Conservation (phyloP, 169 alveolate genomes). For the Plasmodium knowlesi region DNA sequence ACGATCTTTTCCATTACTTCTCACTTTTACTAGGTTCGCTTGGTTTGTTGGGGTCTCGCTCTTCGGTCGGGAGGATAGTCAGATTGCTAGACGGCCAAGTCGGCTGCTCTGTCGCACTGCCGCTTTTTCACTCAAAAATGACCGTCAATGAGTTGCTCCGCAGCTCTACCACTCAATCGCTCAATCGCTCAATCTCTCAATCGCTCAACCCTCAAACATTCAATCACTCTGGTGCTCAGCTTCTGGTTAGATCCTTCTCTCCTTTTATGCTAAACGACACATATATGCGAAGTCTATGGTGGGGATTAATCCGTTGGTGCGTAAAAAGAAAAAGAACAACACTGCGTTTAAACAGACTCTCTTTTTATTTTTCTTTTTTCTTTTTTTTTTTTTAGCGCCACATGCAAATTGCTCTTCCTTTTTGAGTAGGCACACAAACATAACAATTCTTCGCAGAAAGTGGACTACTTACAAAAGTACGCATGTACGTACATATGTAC, state of each 20-base stretch:
- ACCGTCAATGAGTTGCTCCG: not conserved
- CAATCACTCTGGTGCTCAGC: not conserved
- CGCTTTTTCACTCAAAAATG: not conserved
- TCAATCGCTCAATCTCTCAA: not conserved
- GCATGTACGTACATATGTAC: not conserved
- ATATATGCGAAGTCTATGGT: not conserved
- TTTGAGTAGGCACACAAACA: not conserved
- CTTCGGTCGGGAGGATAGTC: not conserved
- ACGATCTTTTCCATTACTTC: constrained; percentile 75
- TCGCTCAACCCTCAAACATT: not conserved
- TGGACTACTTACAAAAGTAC: not conserved
- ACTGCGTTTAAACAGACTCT: not conserved
- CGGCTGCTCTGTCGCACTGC: not conserved
- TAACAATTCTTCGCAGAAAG: not conserved
- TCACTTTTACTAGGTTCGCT: not conserved
- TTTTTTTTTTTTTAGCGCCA: not conserved
- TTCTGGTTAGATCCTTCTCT: not conserved
- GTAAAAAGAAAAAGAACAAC: not conserved
- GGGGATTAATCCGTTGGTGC: not conserved
- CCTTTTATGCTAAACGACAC: not conserved
- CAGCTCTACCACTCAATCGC: not conserved
- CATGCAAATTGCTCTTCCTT: not conserved
- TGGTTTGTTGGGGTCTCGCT: not conserved
- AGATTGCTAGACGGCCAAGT: not conserved
- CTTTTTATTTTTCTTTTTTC: not conserved